Evolutionary conservation across 495 filamentous ascomycete genomes (phyloP).

Genomic region (Echria macrotheca): DNA sequence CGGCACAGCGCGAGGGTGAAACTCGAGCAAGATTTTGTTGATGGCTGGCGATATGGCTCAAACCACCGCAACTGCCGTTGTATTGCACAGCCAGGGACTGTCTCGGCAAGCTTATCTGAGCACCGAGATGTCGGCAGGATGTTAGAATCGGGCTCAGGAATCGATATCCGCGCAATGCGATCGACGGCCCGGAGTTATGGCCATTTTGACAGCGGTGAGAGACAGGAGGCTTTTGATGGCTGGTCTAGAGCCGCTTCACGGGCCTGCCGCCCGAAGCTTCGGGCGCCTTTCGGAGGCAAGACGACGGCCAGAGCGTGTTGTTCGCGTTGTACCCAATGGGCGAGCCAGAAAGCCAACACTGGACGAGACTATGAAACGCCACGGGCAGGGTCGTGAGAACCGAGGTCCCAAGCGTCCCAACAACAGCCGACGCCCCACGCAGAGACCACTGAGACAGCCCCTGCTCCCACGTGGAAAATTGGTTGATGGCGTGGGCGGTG

Average conservation of each 20-base stretch:
- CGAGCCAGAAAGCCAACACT: neutral
- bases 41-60: no score
- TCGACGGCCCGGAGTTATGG: no score
- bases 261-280: neutral
- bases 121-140: no score
- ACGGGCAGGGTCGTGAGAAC: neutral
- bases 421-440: neutral
- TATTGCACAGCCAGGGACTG: neutral
- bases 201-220: no score
- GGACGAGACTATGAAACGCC: neutral
- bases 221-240: no score
- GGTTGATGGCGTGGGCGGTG: neutral
- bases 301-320: no score
- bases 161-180: no score
- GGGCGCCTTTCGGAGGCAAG: neutral
- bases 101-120: no score
- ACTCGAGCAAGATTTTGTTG: no score
- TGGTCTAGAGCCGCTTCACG: neutral
- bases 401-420: slow-evolving; percentile 3
- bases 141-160: no score
- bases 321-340: neutral
- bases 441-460: neutral
- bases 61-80: no score
- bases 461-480: slow-evolving; percentile 2
- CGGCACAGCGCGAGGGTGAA: neutral